Evolutionary conservation across 495 filamentous ascomycete species (phyloP), one percentile per base, ranked within the genome.

Genomic region (Cercophora samala): DNA sequence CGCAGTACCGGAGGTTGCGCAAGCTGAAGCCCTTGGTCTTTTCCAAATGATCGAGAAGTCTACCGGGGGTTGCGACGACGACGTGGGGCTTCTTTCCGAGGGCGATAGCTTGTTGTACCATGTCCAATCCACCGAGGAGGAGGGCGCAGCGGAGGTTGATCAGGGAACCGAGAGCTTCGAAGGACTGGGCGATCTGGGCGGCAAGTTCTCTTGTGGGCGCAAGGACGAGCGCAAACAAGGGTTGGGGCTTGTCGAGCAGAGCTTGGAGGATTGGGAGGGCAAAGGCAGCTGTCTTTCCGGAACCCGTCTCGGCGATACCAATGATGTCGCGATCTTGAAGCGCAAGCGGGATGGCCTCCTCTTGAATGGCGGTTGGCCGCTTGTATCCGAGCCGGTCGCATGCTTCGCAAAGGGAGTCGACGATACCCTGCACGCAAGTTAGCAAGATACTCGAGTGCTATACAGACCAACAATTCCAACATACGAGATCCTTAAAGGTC

Each of bases 21-120:
- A 97, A 79, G 8, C 88, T 91, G 77, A 99, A 99, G 9, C 95
- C 94, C 75, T 96, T 97, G 6, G 95, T 99, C 75, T 97, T 97
- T 76, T 99, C 93, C 11, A 97, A 81, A 75, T 99, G 95, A 71
- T 99, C 95, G 2, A 97, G 82, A 13, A 99, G 79, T 62, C 95
- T 87, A 60, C 95, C 94, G 0, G 95, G 95, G 0, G 95, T 97
- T 0, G 94, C 95, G 19, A 92, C 88, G 42, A 97, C 76, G 15
- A 97, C 87, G 66, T 98, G 94, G 3, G 94, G 94, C 66, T 92
- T 93, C 83, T 96, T 97, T 8, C 89, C 91, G 1, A 99, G 84
- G 0, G 92, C 88, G 66, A 99, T 94, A 1, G 89, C 77, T 75
- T 99, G 95, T 1, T 92, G 83, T 0, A 97, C 88, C 91, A 96